Evolutionary conservation across 2,329 filamentous ascomycete species (phyloP).

Genomic region (Aspergillus neoniger): DNA sequence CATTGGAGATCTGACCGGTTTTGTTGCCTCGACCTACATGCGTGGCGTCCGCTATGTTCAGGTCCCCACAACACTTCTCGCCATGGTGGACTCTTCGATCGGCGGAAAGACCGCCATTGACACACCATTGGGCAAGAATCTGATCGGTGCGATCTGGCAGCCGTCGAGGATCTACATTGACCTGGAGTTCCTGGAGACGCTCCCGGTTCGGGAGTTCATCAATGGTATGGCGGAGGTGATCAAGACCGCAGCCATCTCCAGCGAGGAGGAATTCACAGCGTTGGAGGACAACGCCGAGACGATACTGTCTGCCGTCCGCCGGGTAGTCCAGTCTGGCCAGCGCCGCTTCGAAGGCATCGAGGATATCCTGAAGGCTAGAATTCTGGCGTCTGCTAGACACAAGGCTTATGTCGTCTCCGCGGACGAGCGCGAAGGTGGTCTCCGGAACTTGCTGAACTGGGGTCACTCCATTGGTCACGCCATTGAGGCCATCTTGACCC

Average conservation of each 20-base stretch:
- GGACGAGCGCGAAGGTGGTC: constrained; percentile 89
- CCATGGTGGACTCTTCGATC: constrained; percentile 98
- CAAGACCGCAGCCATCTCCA: constrained; percentile 96
- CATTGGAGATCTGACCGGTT: constrained; percentile 97
- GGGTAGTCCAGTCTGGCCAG: constrained; percentile 57
- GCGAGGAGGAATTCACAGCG: constrained; percentile 79
- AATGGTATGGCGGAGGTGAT: constrained; percentile 99
- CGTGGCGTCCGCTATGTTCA: constrained; percentile 94
- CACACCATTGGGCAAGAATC: constrained; percentile 91
- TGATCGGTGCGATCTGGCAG: constrained; percentile 96
- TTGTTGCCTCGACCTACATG: constrained; percentile 98
- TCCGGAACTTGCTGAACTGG: constrained; percentile 94
- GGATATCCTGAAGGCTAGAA: constrained; percentile 72
- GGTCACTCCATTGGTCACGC: constrained; percentile 98
- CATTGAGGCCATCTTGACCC: constrained; percentile 91
- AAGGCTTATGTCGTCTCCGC: constrained; percentile 94
- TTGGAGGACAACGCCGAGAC: constrained; percentile 78
- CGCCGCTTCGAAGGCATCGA: constrained; percentile 70
- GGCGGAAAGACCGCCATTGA: constrained; percentile 98
- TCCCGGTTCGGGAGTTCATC: constrained; percentile 89
- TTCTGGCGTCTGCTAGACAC: constrained; percentile 85
- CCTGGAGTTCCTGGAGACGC: constrained; percentile 82
- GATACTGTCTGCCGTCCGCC: constrained; percentile 72
- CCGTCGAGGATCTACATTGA: constrained; percentile 93
- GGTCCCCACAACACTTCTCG: constrained; percentile 88